Conservation (phyloP, 192 early-diverging fungal genomes). For the Coemansia sp. region DNA sequence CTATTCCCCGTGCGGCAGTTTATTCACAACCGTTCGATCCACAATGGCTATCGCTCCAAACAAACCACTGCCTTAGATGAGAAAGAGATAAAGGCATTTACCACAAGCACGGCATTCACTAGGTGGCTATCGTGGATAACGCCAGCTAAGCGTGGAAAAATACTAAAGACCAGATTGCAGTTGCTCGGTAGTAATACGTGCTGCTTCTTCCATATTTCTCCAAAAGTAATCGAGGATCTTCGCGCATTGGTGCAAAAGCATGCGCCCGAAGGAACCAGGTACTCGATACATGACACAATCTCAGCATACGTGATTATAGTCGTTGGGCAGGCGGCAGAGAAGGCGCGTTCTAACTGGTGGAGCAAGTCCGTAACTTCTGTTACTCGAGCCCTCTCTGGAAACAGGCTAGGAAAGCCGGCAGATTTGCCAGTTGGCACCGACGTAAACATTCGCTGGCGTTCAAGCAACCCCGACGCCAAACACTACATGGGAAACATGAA, state of each 20-base stretch:
- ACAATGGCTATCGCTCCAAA: not conserved
- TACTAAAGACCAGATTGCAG: not conserved
- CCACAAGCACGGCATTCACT: not conserved
- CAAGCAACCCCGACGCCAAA: not conserved
- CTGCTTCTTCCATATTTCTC: slow-evolving; percentile 16
- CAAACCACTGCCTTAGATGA: not conserved
- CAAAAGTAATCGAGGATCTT: not conserved
- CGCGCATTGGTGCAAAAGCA: not conserved
- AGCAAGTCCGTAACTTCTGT: not conserved
- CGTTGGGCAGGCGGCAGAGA: not conserved
- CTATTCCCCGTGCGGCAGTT: not conserved
- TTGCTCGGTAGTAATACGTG: not conserved
- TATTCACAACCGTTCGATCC: not conserved
- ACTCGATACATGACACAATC: not conserved
- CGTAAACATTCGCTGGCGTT: not conserved
- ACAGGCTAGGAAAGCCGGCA: not conserved
- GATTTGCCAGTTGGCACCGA: not conserved
- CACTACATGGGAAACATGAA: not conserved
- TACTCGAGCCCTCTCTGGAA: not conserved
- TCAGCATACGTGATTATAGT: not conserved
- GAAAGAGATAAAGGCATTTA: not conserved
- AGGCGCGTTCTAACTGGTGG: not conserved
- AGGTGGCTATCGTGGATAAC: slow-evolving; percentile 13
- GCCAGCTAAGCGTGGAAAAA: slow-evolving; percentile 6
- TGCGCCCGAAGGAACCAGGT: not conserved